A percentile compares a stretch with the other conserved stretches of the same genome.
Evolutionary conservation across 2,329 filamentous ascomycete genomes (phyloP).

Genomic region (Cadophora sp.): DNA sequence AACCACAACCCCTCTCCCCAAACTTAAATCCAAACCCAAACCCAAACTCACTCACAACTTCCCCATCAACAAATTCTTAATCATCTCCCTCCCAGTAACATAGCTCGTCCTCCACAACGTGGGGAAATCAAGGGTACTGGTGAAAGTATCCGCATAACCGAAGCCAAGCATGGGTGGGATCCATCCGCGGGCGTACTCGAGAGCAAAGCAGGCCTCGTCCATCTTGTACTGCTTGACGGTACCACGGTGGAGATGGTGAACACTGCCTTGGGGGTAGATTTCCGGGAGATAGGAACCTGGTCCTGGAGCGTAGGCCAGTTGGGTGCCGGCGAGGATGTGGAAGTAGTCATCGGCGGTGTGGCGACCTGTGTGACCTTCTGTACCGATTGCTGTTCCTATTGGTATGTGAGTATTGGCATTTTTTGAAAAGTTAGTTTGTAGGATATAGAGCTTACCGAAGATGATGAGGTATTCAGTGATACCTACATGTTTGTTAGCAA

Average conservation of each 20-base stretch:
- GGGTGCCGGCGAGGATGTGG: slow-evolving; percentile 81
- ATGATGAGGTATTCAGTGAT: slow-evolving; percentile 91
- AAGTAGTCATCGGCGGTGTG: slow-evolving; percentile 96
- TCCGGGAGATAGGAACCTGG: slow-evolving; percentile 72
- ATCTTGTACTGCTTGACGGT: slow-evolving; percentile 84
- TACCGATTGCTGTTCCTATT: slow-evolving; percentile 75
- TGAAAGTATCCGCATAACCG: slow-evolving; percentile 82
- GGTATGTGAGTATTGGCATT: slow-evolving; percentile 1
- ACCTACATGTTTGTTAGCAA: slow-evolving; percentile 48
- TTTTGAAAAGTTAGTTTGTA: not conserved
- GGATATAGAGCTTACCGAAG: slow-evolving; percentile 60
- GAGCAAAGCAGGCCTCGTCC: slow-evolving; percentile 76
- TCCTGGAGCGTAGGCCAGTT: slow-evolving; percentile 77
- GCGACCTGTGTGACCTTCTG: slow-evolving; percentile 85
- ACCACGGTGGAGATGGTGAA: slow-evolving; percentile 76
- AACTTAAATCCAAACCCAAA: too few species aligned
- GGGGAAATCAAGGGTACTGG: slow-evolving; percentile 82
- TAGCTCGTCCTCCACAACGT: slow-evolving; percentile 81
- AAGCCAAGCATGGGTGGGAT: slow-evolving; percentile 94
- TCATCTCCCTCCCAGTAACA: slow-evolving; percentile 79
- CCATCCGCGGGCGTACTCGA: slow-evolving; percentile 87
- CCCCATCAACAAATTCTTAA: slow-evolving; percentile 70
- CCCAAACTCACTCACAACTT: slow-evolving; percentile 59
- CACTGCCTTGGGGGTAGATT: slow-evolving; percentile 70
- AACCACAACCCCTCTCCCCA: not conserved